These are phyloP conservation scores for Colletotrichum falcatum DNA, from an alignment of 2,329 filamentous ascomycete species.

Conservation along the genomic window DNA sequence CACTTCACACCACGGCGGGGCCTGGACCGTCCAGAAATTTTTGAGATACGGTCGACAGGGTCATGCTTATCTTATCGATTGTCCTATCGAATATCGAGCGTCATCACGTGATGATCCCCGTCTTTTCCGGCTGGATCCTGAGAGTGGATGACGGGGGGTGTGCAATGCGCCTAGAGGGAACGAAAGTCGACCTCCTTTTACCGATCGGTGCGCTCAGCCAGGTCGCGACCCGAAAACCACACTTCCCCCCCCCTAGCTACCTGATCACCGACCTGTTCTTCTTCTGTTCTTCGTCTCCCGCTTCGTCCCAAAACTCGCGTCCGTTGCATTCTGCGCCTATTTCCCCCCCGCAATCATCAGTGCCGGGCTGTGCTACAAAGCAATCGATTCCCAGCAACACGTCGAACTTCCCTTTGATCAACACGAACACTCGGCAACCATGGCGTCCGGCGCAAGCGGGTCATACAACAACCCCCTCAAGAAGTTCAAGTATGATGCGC, in stretches of 20 bases:
- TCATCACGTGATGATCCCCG: constrained; percentile 27
- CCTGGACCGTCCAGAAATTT: constrained; percentile 34
- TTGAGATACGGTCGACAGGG: constrained; percentile 11
- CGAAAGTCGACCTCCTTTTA: constrained; percentile 39
- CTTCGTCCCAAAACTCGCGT: neutral
- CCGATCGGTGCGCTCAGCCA: constrained; percentile 22
- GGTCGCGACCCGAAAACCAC: constrained; percentile 19
- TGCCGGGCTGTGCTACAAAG: constrained; percentile 12
- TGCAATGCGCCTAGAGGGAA: constrained; percentile 26
- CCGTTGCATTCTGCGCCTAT: constrained; percentile 27
- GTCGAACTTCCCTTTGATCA: constrained; percentile 30
- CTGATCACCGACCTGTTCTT: constrained; percentile 28
- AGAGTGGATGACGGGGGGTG: constrained; percentile 29
- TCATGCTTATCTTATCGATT: neutral
- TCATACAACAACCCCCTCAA: constrained; percentile 99
- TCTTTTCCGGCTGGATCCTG: constrained; percentile 12
- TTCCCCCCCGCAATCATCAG: constrained; percentile 19
- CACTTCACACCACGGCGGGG: constrained; percentile 24
- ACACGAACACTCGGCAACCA: constrained; percentile 51
- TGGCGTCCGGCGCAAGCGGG: constrained; percentile 80
- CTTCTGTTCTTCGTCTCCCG: neutral
- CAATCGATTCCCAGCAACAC: constrained; percentile 35
- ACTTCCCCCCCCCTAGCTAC: constrained; percentile 23
- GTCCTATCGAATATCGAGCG: constrained; percentile 19
- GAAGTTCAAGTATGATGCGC: constrained; percentile 90